Evolutionary conservation across 1,284 basidiomycete genomes (phyloP).

Genomic region (Cutaneotrichosporon daszewskae): DNA sequence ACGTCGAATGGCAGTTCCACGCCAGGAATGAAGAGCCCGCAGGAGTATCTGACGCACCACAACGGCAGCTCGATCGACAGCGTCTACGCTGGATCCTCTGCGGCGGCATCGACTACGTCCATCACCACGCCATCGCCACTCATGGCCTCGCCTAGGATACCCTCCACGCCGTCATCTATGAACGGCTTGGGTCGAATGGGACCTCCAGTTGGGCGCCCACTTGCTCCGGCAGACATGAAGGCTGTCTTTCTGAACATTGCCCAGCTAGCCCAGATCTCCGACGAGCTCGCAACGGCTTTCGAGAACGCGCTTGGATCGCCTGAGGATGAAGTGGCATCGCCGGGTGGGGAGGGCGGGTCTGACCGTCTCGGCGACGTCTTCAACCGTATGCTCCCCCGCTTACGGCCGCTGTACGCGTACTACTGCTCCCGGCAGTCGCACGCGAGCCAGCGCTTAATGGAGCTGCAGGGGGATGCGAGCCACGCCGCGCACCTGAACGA

Average conservation of each 20-base stretch:
- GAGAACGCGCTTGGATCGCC: slow-evolving; percentile 42
- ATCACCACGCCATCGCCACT: slow-evolving; percentile 10
- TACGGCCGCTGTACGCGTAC: slow-evolving; percentile 71
- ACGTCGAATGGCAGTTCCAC: not conserved
- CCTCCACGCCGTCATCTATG: not conserved
- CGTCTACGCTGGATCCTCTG: slow-evolving; percentile 1
- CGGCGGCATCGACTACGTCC: slow-evolving; percentile 4
- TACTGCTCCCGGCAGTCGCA: slow-evolving; percentile 82
- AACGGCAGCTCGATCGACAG: slow-evolving; percentile 4
- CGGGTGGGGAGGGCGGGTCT: slow-evolving; percentile 51
- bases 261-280: slow-evolving; percentile 65
- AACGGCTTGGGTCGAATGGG: slow-evolving; percentile 4
- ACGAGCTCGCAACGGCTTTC: slow-evolving; percentile 54
- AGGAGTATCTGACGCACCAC: not conserved
- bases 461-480: slow-evolving; percentile 36
- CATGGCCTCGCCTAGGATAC: slow-evolving; percentile 3
- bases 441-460: slow-evolving; percentile 63
- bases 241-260: slow-evolving; percentile 75
- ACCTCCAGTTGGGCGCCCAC: slow-evolving; percentile 49
- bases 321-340: slow-evolving; percentile 50
- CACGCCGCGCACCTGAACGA: slow-evolving; percentile 61
- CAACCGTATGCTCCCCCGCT: slow-evolving; percentile 61
- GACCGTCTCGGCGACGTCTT: slow-evolving; percentile 77
- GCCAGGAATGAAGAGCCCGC: slow-evolving; percentile 9
- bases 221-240: slow-evolving; percentile 65